A percentile compares a stretch with the other conserved stretches of the same genome.
Conservation (phyloP, 768 basidiomycete species). For the Podaxis mareebaensis region DNA sequence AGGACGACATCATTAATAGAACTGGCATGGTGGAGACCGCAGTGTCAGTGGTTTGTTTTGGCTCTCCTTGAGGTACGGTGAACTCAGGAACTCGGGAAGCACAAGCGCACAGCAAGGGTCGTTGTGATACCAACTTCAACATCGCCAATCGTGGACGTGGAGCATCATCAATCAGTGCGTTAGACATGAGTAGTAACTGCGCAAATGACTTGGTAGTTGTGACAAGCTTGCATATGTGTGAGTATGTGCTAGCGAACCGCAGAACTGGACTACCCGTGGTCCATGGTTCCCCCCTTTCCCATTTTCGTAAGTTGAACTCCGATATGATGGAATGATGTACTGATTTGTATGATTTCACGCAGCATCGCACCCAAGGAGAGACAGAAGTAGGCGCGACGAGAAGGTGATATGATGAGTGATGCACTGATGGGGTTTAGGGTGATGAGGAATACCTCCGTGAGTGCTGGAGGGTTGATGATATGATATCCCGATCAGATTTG, state of each 20-base stretch:
- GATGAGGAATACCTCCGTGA: slow-evolving; percentile 16
- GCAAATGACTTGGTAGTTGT: neutral
- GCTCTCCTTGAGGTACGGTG: neutral
- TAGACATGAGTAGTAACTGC: neutral
- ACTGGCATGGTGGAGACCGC: neutral
- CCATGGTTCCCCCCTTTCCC: neutral
- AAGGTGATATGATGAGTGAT: slow-evolving; percentile 11
- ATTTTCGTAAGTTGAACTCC: neutral
- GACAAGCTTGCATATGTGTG: neutral
- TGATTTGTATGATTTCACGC: slow-evolving; percentile 5
- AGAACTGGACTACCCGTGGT: neutral
- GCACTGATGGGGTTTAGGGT: slow-evolving; percentile 7
- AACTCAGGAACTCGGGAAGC: neutral
- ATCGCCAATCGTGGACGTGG: slow-evolving; percentile 1
- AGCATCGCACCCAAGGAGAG: neutral
- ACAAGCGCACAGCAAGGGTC: slow-evolving; percentile 8
- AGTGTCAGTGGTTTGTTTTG: neutral
- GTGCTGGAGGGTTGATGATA: slow-evolving; percentile 10
- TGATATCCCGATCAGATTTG: slow-evolving; percentile 11
- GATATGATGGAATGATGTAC: slow-evolving; percentile 12
- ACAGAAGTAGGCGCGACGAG: slow-evolving; percentile 2
- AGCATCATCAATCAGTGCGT: slow-evolving; percentile 9
- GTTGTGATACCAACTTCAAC: slow-evolving; percentile 1
- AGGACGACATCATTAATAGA: neutral
- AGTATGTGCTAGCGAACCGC: neutral